Base-by-base conservation (phyloP, 2,329 filamentous ascomycete genomes). In the Claviceps digitariae region DNA sequence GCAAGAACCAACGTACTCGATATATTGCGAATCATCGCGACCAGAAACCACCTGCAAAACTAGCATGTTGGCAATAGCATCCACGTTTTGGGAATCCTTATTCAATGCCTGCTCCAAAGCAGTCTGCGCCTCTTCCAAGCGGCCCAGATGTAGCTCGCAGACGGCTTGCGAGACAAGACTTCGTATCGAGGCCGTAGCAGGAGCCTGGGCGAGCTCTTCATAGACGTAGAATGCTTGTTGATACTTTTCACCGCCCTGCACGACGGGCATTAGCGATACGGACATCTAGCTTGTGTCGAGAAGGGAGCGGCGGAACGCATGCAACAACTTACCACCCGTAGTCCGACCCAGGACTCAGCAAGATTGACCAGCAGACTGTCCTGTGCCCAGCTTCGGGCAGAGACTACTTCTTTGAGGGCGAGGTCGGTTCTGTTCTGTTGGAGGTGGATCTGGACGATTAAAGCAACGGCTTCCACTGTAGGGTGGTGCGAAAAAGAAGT, bases 211-310 rank as follows among this genome's bases (percentile, higher is more conserved):
- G 49, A 97, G 81, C 70, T 98, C 93, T 71, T 97, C 91, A 64
- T 89, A 97, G 56, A 97, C 91, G 75, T 98, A 97, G 71, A 95
- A 97, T 20, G 91, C 85, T 65, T 93, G 87, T 65, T 97, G 93
- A 71, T 97, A 97, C 68, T 89, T 93, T 61, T 95, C 90, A 60
- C 90, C 90, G 64, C 91, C 91, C 86, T 95, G 23, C 20, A 40
- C 56, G 27, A 52, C 7, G 36, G 34, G 41, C 27, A 55, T 73
- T 58, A 69, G 63, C 59, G 56, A 49, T 47, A 17, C 23, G 17
- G 31, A 9, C 27, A 17, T 43, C 6, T 15, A n/a, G n/a, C n/a
- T n/a, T n/a, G n/a, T n/a, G n/a, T 21, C 12, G 20, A 20, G 5
- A 12, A 8, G 29, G 34, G 3, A 23, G 21, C 5, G 10, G 23